phyloP scores from a whole-genome alignment of 768 basidiomycete species.

The Amanita inopinata region DNA sequence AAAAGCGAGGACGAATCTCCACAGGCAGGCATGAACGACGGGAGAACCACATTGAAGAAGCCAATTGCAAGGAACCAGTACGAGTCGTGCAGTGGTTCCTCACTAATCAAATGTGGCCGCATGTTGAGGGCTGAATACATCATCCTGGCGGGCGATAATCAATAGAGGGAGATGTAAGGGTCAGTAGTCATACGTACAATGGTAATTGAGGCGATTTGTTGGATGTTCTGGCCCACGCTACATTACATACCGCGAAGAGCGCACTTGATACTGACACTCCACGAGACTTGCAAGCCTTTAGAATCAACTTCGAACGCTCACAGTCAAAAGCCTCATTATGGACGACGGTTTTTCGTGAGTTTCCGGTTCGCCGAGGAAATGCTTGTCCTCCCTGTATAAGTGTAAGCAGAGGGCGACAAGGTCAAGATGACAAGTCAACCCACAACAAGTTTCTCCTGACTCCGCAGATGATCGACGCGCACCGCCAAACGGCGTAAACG shows the following conservation, averaged over 20 bases:
- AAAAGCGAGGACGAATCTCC: conserved; percentile 36
- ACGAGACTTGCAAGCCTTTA: conserved; percentile 60
- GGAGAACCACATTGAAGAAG: conserved; percentile 77
- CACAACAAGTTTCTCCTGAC: conserved; percentile 49
- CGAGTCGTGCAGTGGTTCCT: conserved; percentile 40
- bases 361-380: conserved; percentile 44
- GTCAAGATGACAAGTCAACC: conserved; percentile 12
- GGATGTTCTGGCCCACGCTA: conserved; percentile 58
- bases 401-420: background rate
- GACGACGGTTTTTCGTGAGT: conserved; percentile 51
- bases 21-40: conserved; percentile 52
- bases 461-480: conserved; percentile 45
- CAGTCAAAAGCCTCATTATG: conserved; percentile 54
- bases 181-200: conserved; percentile 26
- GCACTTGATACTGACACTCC: conserved; percentile 70
- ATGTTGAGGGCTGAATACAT: conserved; percentile 84
- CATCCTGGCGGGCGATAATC: conserved; percentile 33
- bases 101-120: conserved; percentile 44
- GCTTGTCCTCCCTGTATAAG: conserved; percentile 57
- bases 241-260: conserved; percentile 65
- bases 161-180: background rate
- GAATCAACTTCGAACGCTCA: conserved; percentile 47
- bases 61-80: conserved; percentile 80
- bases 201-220: conserved; percentile 38
- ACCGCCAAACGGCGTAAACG: conserved; percentile 36